Base-by-base conservation (phyloP, 2,329 filamentous ascomycete genomes). In the Aspergillus transmontanensis region DNA sequence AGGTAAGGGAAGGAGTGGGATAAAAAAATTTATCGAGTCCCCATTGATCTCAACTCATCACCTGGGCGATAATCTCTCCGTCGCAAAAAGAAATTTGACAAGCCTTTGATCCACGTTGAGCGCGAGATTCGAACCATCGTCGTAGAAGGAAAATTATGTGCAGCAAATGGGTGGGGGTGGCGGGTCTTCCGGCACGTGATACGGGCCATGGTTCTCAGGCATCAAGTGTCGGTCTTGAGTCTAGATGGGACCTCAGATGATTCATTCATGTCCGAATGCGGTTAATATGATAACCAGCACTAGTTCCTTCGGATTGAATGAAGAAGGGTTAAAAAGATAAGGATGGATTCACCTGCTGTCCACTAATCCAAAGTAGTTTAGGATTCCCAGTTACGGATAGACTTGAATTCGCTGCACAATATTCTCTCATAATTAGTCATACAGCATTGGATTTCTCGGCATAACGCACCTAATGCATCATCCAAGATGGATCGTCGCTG, bases 121-220 rank as follows among this genome's bases (percentile, higher is more conserved):
- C 64, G 58, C 70, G 67, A 59, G 74, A 71, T 69, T 76, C 74
- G 74, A 76, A 76, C 74, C 64, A 61, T 61, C 64, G 71, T 63
- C 70, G 63, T 63, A 57, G 62, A 65, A 60, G 58, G 64, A 63
- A 65, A 60, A 54, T 26, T 28, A 10, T 32, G 57, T 43, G 19
- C 59, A 63, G 34, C 59, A 50, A 14, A 41, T 43, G 26, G 21
- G 51, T 54, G 51, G 56, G 50, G 54, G 46, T 41, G 23, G 55
- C 55, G 26, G 51, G 51, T 55, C 51, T 55, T 6, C 5, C 1
- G 4, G 7, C 41, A 51, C 26, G 23, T 56, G 65, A 69, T 57
- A 1, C 9, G 2, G 54, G 43, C 32, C 54, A 43, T 36, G 28
- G 10, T 19, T 48, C 21, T 58, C 55, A 30, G 48, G 34, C 60